phyloP scores from a whole-genome alignment of 371 early-diverging fungal species.

The Chytridium lagenaria region DNA sequence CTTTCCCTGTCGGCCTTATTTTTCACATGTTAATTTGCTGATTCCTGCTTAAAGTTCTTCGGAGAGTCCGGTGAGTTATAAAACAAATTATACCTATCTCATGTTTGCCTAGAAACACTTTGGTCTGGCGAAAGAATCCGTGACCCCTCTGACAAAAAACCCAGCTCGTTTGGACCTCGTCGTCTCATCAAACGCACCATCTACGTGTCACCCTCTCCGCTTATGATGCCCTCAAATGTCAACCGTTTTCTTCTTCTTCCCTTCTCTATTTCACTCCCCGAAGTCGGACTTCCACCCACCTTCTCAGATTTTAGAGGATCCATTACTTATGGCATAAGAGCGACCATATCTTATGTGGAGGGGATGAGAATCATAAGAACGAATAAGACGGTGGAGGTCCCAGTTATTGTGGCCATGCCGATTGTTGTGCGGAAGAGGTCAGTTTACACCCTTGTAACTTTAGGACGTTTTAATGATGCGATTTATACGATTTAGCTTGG shows the following conservation, averaged over 20 bases:
- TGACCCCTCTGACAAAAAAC: not conserved
- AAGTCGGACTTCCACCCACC: slow-evolving; percentile 8
- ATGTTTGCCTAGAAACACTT: not conserved
- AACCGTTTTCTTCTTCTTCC: slow-evolving; percentile 1
- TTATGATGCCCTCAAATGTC: not conserved
- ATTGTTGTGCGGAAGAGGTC: not conserved
- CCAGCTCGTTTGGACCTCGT: slow-evolving; percentile 4
- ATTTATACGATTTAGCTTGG: not conserved
- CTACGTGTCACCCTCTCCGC: not conserved
- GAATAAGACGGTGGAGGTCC: not conserved
- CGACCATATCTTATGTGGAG: not conserved
- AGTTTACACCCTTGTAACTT: not conserved
- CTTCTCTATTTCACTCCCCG: slow-evolving; percentile 2
- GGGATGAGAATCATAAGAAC: slow-evolving; percentile 1
- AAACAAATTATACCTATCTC: not conserved
- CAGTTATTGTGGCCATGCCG: slow-evolving; percentile 4
- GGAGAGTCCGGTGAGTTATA: slow-evolving; percentile 10
- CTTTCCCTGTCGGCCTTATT: not conserved
- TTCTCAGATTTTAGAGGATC: slow-evolving; percentile 13
- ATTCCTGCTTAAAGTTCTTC: slow-evolving; percentile 1
- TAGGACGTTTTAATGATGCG: not conserved
- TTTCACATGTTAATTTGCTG: too few relatives aligned
- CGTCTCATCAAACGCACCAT: slow-evolving; percentile 4
- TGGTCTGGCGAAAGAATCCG: not conserved
- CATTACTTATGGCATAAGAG: slow-evolving; percentile 2